phyloP scores from a whole-genome alignment of 768 basidiomycete genomes.

The Suillus subaureus region DNA sequence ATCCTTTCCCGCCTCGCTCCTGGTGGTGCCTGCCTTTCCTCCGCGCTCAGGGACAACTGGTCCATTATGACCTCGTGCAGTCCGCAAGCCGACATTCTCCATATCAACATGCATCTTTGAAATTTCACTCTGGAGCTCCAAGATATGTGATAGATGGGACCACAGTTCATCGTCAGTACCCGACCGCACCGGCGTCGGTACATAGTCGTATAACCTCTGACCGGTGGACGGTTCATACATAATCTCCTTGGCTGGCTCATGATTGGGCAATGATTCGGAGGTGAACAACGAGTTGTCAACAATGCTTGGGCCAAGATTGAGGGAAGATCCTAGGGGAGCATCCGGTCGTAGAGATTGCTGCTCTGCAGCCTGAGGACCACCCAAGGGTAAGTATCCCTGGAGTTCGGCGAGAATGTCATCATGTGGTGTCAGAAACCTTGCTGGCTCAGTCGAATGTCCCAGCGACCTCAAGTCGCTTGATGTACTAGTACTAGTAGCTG shows the following conservation, averaged over 20 bases:
- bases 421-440: constrained; percentile 51
- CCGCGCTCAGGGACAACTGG: constrained; percentile 18
- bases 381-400: constrained; percentile 35
- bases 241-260: constrained; percentile 15
- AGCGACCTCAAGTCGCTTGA: constrained; percentile 12
- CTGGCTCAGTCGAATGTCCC: constrained; percentile 10
- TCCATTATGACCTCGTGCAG: constrained; percentile 6
- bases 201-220: constrained; percentile 23
- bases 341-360: constrained; percentile 12
- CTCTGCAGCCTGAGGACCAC: constrained; percentile 12
- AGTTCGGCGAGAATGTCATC: constrained; percentile 63
- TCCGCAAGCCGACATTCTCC: constrained; percentile 53
- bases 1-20: constrained; percentile 10
- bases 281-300: constrained; percentile 3
- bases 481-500: constrained; percentile 8
- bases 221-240: constrained; percentile 39
- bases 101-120: constrained; percentile 74
- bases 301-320: constrained; percentile 14
- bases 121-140: constrained; percentile 72
- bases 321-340: background rate
- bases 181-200: constrained; percentile 13
- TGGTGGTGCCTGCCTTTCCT: constrained; percentile 19
- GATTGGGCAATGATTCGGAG: constrained; percentile 4
- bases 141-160: constrained; percentile 67
- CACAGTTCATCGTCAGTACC: constrained; percentile 55